These are phyloP conservation scores for Solanum peruvianum DNA, from an alignment of 257 asterid species.

Conservation along the genomic window DNA sequence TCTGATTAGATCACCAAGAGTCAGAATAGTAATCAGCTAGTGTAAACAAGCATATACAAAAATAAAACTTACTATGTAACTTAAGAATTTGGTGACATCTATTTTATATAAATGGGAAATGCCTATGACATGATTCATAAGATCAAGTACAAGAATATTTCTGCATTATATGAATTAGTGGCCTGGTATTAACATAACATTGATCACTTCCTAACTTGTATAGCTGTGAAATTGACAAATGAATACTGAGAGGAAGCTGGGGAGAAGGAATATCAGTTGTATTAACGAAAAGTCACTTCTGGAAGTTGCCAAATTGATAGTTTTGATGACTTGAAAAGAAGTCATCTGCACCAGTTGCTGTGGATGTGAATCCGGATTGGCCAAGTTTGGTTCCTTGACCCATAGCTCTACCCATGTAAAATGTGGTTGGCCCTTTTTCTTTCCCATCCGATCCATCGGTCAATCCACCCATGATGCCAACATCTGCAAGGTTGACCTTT, in stretches of 20 bases:
- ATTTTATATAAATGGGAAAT: background rate
- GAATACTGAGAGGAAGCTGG: background rate
- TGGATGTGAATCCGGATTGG: conserved; percentile 29
- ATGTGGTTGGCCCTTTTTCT: conserved; percentile 50
- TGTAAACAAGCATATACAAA: background rate
- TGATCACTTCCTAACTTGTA: background rate
- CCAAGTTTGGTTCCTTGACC: conserved; percentile 52
- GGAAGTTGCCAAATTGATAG: conserved; percentile 55
- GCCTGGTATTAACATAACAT: background rate
- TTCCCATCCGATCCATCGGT: conserved; percentile 45
- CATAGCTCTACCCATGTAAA: conserved; percentile 52
- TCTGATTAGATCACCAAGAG: background rate
- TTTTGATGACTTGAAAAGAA: conserved; percentile 65
- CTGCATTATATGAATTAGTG: background rate
- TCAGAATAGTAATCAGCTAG: background rate
- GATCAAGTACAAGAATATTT: background rate
- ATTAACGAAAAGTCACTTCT: conserved; percentile 29
- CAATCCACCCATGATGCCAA: conserved; percentile 68
- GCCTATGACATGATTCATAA: background rate
- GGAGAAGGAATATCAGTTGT: background rate
- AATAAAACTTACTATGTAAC: background rate
- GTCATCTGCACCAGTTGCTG: conserved; percentile 23
- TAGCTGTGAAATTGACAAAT: background rate
- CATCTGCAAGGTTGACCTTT: conserved; percentile 71
- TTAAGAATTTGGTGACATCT: background rate